Base-by-base conservation (phyloP, 2,329 filamentous ascomycete genomes). In the Fusarium foetens region DNA sequence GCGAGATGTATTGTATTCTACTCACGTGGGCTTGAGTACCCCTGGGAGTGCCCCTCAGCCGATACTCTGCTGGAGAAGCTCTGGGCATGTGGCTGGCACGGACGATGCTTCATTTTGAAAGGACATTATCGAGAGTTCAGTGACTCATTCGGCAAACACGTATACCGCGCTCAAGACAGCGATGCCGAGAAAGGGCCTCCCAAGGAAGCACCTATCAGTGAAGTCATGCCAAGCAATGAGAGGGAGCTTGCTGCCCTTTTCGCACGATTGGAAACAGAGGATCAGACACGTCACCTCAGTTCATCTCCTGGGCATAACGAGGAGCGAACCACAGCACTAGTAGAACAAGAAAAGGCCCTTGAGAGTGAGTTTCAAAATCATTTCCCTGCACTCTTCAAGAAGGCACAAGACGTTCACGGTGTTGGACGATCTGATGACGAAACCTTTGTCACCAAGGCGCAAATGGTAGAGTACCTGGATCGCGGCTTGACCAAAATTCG, bases 51-150 rank as follows among this genome's bases (percentile, higher is more conserved):
- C 42, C 86, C 86, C 1, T 77, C 83, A 5, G 86, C 87, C 6
- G 82, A 83, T 19, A 77, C 82, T 0, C 73, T 89, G 5, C 76
- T 83, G 25, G 77, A 82, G 42, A 87, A 86, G 66, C 81, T 89
- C 58, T 83, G 79, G 54, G 76, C 76, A 21, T 81, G 83, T 70
- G 85, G 84, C 27, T 89, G 87, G 87, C 68, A 71, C 1, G 87
- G 87, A 4, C 83, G 84, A 43, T 85, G 82, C 65, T 89, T 89
- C 72, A 80, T 89, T 12, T 81, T 89, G 38, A 88, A 88, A 73
- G 87, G 87, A 1, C 86, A 87, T 58, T 89, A 86, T 74, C 82
- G 83, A 51, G 87, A 89, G 68, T 89, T 89, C 67, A 86, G 86
- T 21, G 80, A 81, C 31, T 86, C 85, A 0, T 89, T 87, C 68